Conservation (phyloP, 2,329 filamentous ascomycete species). For the Colletotrichum graminicola region DNA sequence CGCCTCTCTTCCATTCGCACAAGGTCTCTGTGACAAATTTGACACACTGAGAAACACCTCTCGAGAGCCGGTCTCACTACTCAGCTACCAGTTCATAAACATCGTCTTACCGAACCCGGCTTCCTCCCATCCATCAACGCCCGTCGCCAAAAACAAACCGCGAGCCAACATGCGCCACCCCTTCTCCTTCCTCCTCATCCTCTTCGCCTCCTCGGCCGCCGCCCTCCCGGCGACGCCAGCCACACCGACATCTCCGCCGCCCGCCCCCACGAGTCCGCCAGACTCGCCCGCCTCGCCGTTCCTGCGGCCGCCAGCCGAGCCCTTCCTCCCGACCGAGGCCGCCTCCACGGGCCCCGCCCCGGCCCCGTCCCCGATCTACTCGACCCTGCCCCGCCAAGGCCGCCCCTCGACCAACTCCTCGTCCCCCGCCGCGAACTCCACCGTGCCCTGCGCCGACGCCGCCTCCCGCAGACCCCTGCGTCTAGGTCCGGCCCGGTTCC, state of each 20-base stretch:
- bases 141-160: no score
- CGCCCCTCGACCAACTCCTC: conserved; percentile 28
- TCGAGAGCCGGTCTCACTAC: conserved; percentile 11
- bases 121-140: no score
- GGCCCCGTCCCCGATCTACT: conserved; percentile 27
- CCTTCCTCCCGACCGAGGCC: conserved; percentile 22
- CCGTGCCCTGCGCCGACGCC: conserved; percentile 15
- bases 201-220: conserved; percentile 19
- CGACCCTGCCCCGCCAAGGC: conserved; percentile 10
- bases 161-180: conserved; percentile 9
- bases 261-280: conserved; percentile 1
- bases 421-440: conserved; percentile 7
- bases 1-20: background rate
- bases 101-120: no score
- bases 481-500: conserved; percentile 31
- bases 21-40: background rate
- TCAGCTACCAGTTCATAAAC: background rate
- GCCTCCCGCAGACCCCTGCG: conserved; percentile 30
- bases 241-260: conserved; percentile 11
- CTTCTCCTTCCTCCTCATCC: conserved; percentile 23
- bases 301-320: background rate
- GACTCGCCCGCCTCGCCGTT: background rate
- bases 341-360: background rate
- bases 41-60: background rate
- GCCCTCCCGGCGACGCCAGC: conserved; percentile 37